Conservation (phyloP, 2,329 filamentous ascomycete species). For the Xylaria sp. region DNA sequence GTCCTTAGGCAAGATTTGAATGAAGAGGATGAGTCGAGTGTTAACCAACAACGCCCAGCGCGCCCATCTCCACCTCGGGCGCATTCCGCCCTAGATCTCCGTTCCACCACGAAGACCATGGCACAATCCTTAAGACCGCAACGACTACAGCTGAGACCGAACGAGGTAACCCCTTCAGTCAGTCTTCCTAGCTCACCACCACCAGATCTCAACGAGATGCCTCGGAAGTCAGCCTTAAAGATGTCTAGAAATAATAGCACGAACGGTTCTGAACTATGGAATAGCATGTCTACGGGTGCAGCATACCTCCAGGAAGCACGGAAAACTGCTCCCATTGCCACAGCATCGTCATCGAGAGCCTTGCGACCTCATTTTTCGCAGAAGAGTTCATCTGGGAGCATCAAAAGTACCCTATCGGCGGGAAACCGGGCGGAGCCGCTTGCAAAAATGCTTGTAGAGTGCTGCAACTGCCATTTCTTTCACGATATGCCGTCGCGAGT, state of each 20-base stretch:
- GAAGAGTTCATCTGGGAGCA: constrained; percentile 43
- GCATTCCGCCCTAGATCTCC: constrained; percentile 48
- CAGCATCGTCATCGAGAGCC: constrained; percentile 41
- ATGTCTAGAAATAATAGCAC: constrained; percentile 43
- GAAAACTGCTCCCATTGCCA: constrained; percentile 47
- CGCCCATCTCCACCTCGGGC: constrained; percentile 41
- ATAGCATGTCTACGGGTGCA: constrained; percentile 45
- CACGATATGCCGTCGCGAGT: constrained; percentile 73
- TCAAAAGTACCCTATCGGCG: constrained; percentile 38
- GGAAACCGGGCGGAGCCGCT: constrained; percentile 55
- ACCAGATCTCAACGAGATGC: constrained; percentile 42
- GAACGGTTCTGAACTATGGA: constrained; percentile 43
- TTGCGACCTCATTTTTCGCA: constrained; percentile 46
- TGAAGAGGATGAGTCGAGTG: constrained; percentile 32
- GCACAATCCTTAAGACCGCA: constrained; percentile 55
- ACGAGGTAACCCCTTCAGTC: constrained; percentile 39
- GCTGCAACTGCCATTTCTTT: constrained; percentile 72
- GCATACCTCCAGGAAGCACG: constrained; percentile 54
- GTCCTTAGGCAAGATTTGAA: constrained; percentile 38
- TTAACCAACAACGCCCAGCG: constrained; percentile 22
- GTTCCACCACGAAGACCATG: constrained; percentile 49
- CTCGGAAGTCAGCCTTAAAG: constrained; percentile 47
- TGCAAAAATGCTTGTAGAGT: constrained; percentile 73
- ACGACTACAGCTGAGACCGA: constrained; percentile 50
- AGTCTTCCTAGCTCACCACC: constrained; percentile 48